Percentiles rank a stretch among this genome's conserved stretches.
These are phyloP conservation scores for Elsinoe perseae DNA, from an alignment of 2,329 filamentous ascomycete genomes.

Conservation along the genomic window DNA sequence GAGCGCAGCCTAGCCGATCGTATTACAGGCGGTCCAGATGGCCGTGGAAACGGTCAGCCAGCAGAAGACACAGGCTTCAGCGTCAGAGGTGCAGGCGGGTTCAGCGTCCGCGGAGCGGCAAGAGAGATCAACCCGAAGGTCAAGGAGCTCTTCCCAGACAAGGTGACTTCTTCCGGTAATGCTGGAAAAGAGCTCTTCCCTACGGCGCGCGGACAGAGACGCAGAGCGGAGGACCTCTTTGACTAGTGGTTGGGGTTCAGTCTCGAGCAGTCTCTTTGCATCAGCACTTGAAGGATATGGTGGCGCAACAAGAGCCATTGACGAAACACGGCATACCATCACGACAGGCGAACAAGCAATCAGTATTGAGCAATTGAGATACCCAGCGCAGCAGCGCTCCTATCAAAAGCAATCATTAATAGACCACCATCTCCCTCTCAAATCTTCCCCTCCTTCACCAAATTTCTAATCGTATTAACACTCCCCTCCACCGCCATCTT, in stretches of 20 bases:
- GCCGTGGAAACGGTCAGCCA: slow-evolving; percentile 1
- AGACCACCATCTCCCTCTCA: not conserved
- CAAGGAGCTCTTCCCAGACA: slow-evolving; percentile 30
- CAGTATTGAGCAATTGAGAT: not conserved
- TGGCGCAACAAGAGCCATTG: not conserved
- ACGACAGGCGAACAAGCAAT: not conserved
- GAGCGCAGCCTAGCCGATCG: slow-evolving; percentile 19
- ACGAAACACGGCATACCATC: not conserved
- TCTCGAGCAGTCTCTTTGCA: not conserved
- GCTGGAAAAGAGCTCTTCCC: slow-evolving; percentile 29
- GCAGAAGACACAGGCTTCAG: slow-evolving; percentile 26
- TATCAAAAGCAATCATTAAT: not conserved
- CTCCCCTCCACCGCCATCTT: slow-evolving; percentile 37
- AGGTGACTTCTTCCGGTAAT: slow-evolving; percentile 20
- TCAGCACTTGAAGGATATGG: not conserved
- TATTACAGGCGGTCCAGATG: slow-evolving; percentile 18
- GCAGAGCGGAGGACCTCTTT: slow-evolving; percentile 20
- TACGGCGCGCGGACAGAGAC: slow-evolving; percentile 26
- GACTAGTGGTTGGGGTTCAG: slow-evolving; percentile 12
- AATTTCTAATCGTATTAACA: slow-evolving; percentile 37
- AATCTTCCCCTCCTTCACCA: slow-evolving; percentile 27
- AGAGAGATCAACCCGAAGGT: slow-evolving; percentile 21
- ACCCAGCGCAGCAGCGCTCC: slow-evolving; percentile 7
- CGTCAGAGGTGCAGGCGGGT: slow-evolving; percentile 28
- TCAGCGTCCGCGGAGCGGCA: slow-evolving; percentile 28